These are phyloP conservation scores for Ajuga reptans DNA, from an alignment of 305 asterid species.

Conservation along the genomic window DNA sequence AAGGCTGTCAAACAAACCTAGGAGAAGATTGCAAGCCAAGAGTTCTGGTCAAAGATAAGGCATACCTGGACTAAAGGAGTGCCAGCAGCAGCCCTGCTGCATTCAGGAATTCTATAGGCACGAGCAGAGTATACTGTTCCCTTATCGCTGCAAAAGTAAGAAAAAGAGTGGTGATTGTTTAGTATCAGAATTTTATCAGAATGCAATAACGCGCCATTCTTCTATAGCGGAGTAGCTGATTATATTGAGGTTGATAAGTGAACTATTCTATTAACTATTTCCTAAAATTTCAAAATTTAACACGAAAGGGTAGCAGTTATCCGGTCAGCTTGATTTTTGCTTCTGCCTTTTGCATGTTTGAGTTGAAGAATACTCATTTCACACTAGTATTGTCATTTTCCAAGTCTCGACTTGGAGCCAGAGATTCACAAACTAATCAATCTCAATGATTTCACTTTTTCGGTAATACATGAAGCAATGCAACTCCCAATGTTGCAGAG, in stretches of 20 bases:
- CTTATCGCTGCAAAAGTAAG: slow-evolving; percentile 58
- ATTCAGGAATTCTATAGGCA: slow-evolving; percentile 92
- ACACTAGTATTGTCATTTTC: neutral
- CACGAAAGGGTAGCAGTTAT: neutral
- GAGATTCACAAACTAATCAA: neutral
- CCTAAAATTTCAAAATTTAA: neutral
- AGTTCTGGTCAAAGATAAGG: slow-evolving; percentile 19
- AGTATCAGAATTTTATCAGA: neutral
- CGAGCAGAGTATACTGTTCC: slow-evolving; percentile 91
- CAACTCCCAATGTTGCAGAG: neutral
- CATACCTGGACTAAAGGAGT: slow-evolving; percentile 87
- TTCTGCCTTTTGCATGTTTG: neutral
- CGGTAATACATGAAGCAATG: neutral
- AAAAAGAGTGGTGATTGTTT: neutral
- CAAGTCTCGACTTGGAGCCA: neutral
- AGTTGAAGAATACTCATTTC: neutral
- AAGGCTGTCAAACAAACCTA: slow-evolving; percentile 5
- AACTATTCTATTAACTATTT: neutral
- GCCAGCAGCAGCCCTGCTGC: slow-evolving; percentile 93
- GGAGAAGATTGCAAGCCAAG: slow-evolving; percentile 14
- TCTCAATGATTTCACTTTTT: neutral
- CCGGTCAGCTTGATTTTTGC: neutral
- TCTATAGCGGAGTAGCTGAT: neutral
- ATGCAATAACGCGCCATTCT: neutral
- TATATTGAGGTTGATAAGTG: neutral